A percentile compares a stretch with the other conserved stretches of the same genome.
Conservation (phyloP, 2,329 filamentous ascomycete species). For the Podosphaera fusca region DNA sequence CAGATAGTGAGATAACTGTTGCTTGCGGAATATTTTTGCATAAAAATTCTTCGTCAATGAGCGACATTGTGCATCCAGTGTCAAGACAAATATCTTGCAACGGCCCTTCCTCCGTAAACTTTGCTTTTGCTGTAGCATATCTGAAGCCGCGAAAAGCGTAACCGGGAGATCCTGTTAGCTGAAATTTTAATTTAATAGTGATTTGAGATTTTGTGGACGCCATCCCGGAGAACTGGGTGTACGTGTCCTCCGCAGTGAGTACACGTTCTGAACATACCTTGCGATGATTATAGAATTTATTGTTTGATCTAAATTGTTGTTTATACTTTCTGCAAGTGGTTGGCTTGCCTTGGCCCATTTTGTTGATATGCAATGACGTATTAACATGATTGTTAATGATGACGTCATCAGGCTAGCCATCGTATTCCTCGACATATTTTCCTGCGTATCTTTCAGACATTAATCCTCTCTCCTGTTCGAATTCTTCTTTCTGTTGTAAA, state of each 20-base stretch:
- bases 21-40: neutral
- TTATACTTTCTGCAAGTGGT: too few relatives aligned
- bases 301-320: too few relatives aligned
- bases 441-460: too few relatives aligned
- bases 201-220: too few relatives aligned
- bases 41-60: neutral
- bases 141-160: neutral
- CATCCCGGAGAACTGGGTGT: too few relatives aligned
- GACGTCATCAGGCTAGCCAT: neutral
- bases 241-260: too few relatives aligned
- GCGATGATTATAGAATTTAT: too few relatives aligned
- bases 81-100: neutral
- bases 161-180: neutral
- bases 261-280: too few relatives aligned
- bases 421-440: neutral
- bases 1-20: neutral
- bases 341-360: neutral
- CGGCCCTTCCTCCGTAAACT: neutral
- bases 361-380: too few relatives aligned
- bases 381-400: neutral
- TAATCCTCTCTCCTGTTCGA: too few relatives aligned
- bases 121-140: neutral
- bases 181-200: neutral
- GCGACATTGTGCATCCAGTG: neutral
- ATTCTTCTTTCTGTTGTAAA: neutral